Base-by-base conservation (phyloP, 2,329 filamentous ascomycete species). In the Aspergillus phoenicis region DNA sequence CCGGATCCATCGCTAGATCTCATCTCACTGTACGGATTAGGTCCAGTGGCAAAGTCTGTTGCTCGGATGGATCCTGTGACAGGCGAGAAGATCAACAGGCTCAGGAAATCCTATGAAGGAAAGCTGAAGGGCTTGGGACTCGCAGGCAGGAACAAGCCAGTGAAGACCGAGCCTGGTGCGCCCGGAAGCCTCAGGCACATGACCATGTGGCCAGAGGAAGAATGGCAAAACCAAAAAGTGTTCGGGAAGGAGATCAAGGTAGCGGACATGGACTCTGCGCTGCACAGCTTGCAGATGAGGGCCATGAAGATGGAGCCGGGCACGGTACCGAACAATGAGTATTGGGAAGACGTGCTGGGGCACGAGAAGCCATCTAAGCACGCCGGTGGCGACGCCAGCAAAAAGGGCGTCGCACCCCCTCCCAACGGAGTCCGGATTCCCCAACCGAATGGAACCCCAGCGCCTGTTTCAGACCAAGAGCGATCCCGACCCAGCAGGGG, bases 11-110 rank as follows among this genome's bases (percentile, higher is more conserved):
- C 82, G 63, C 78, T 86, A 69, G 84, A 89, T 75, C 76, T 89
- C 60, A 80, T 89, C 62, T 80, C 81, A 55, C 78, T 87, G 59
- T 89, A 87, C 75, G 80, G 81, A 58, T 75, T 89, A 62, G 79
- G 83, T 64, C 73, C 78, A 38, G 78, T 88, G 58, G 84, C 85
- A 62, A 80, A 80, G 66, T 85, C 82, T 57, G 85, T 89, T 64
- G 85, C 83, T 61, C 79, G 87, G 57, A 81, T 78, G 53, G 85
- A 89, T 71, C 84, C 85, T 15, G 73, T 80, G 20, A 87, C 85
- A n/a, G 86, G 86, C 62, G 85, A 87, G 70, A 89, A 89, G 76
- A 82, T 82, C 63, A 88, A 88, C 74, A 84, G 85, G 70, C 78
- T 89, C 45, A 80, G 87, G 62, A 83, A 83, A 64, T 82, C 81